Evolutionary conservation across 1,284 basidiomycete species (phyloP), one percentile per base, ranked within the genome.

Genomic region (Stygiomarasmius scandens): DNA sequence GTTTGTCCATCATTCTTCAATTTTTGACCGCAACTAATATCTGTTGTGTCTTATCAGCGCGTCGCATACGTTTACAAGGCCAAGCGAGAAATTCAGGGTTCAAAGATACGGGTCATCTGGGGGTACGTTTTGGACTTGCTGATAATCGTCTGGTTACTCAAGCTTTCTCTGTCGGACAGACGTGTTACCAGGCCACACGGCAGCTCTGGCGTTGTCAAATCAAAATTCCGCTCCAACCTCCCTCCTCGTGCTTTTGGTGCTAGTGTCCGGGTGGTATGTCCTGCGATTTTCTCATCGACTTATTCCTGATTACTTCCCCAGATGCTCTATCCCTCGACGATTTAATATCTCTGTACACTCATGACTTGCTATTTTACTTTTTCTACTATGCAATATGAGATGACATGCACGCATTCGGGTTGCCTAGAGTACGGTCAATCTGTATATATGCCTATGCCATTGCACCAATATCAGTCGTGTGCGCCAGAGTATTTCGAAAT

Each of bases 1-100:
- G 95, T 97, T 67, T 68, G 87, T 67, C 47, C 9, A 16, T 8
- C 20, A 48, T 27, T 22, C 12, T 19, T n/a, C n/a, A n/a, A n/a
- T n/a, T n/a, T n/a, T n/a, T n/a, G n/a, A n/a, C n/a, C n/a, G n/a
- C n/a, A n/a, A n/a, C n/a, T n/a, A n/a, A n/a, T n/a, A n/a, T n/a
- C n/a, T n/a, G n/a, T n/a, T n/a, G n/a, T n/a, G n/a, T n/a, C n/a
- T n/a, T n/a, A n/a, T 20, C 68, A 97, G 95, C 93, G 96, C 68
- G 85, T 99, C 66, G 97, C 96, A 62, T 99, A 92, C 79, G 95
- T 99, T 69, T 99, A 99, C 89, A 90, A 90, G 76, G 95, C 94
- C 63, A 95, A 96, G 84, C 85, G 87, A 73, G 92, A 94, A 78
- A 86, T 96, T 65, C 89, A 90, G 75, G 95, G 95, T 63, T 92